Evolutionary conservation across 2,329 filamentous ascomycete genomes (phyloP).

Genomic region (Cordyceps cateniannulata): DNA sequence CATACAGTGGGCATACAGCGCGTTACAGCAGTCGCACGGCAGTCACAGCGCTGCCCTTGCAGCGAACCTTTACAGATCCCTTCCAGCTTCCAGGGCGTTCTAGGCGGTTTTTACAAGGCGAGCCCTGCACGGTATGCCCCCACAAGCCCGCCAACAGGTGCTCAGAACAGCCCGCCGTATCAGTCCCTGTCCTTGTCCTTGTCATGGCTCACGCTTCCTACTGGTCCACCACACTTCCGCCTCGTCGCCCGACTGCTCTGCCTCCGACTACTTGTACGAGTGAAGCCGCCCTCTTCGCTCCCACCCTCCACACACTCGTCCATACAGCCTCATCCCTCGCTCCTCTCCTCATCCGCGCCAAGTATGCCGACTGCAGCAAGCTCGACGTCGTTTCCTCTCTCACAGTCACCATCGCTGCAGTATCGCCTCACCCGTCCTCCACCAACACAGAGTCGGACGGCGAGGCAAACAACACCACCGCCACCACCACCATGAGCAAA

Average conservation of each 20-base stretch:
- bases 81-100: neutral
- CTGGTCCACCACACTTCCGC: neutral
- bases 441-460: neutral
- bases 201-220: conserved; percentile 2
- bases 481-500: conserved; percentile 11
- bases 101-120: neutral
- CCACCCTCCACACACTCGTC: neutral
- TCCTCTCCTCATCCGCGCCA: conserved; percentile 1
- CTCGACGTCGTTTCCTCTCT: neutral
- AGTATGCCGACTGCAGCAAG: conserved; percentile 15
- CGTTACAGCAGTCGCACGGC: neutral
- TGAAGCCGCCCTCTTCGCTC: neutral
- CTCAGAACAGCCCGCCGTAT: neutral
- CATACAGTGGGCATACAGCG: neutral
- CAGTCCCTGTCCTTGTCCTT: neutral
- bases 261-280: neutral
- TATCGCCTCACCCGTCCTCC: neutral
- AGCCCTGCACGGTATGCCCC: neutral
- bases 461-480: neutral
- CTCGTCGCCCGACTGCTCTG: neutral
- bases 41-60: neutral
- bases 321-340: neutral
- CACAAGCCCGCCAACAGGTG: neutral
- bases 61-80: neutral
- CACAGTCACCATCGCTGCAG: conserved; percentile 5